Conservation (phyloP, 345 rosid genomes). For the Populus tremula region DNA sequence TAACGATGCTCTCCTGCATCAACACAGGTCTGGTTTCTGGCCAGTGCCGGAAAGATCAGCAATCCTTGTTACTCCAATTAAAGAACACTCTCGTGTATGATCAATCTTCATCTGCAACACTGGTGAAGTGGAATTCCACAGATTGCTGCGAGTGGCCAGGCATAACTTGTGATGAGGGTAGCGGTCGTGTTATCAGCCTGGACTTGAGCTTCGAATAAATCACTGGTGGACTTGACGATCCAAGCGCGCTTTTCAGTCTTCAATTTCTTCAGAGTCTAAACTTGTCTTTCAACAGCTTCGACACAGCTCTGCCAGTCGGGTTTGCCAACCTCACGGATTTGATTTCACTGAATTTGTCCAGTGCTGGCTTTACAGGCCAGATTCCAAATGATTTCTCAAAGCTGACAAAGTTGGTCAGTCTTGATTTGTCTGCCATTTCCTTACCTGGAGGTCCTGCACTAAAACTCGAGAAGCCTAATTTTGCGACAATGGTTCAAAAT, state of each 20-base stretch:
- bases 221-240: constrained; percentile 11
- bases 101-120: too few species aligned
- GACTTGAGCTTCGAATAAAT: too few species aligned
- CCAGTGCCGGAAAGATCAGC: constrained; percentile 37
- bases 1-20: neutral
- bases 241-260: constrained; percentile 42
- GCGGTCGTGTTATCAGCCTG: too few species aligned
- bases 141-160: too few species aligned
- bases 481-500: constrained; percentile 20
- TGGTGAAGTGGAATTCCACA: too few species aligned
- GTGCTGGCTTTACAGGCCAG: constrained; percentile 37
- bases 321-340: constrained; percentile 34
- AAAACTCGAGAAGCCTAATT: constrained; percentile 37
- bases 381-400: constrained; percentile 33
- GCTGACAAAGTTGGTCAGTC: constrained; percentile 35
- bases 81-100: constrained; percentile 21
- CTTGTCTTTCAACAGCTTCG: constrained; percentile 37
- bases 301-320: constrained; percentile 16
- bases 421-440: constrained; percentile 35
- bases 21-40: constrained; percentile 14
- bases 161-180: too few species aligned
- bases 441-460: neutral
- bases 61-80: constrained; percentile 30
- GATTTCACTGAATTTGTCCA: constrained; percentile 37
- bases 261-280: constrained; percentile 36